Percentiles rank a stretch among this genome's conserved stretches.
These are phyloP conservation scores for Colletotrichum incanum DNA, from an alignment of 2,329 filamentous ascomycete genomes.

Conservation along the genomic window DNA sequence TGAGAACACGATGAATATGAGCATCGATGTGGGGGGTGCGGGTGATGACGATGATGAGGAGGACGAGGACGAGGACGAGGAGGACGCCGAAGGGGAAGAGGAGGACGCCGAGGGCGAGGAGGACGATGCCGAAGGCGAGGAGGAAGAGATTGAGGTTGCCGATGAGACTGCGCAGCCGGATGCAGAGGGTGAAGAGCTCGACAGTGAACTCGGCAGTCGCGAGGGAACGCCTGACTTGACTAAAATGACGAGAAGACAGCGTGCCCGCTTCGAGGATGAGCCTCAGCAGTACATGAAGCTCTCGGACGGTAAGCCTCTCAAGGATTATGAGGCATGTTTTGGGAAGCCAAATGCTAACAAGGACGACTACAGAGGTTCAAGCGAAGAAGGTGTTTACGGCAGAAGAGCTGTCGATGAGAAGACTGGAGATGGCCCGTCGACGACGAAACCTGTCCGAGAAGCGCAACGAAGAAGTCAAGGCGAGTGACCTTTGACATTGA, in stretches of 20 bases:
- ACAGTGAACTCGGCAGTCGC: conserved; percentile 63
- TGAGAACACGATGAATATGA: conserved; percentile 48
- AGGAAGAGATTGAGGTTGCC: conserved; percentile 56
- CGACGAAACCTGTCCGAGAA: conserved; percentile 76
- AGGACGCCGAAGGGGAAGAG: conserved; percentile 57
- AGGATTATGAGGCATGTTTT: not conserved
- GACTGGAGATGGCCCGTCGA: conserved; percentile 74
- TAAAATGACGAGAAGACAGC: conserved; percentile 74
- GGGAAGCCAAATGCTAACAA: conserved; percentile 40
- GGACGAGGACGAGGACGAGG: conserved; percentile 56
- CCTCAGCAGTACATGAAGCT: conserved; percentile 72
- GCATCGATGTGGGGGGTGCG: conserved; percentile 56
- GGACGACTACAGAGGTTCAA: conserved; percentile 68
- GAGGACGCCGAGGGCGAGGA: conserved; percentile 62
- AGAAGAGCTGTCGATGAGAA: conserved; percentile 74
- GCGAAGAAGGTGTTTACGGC: conserved; percentile 75
- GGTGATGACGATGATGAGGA: conserved; percentile 45
- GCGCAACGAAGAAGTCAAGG: conserved; percentile 76
- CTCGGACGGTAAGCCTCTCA: conserved; percentile 66
- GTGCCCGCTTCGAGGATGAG: conserved; percentile 71
- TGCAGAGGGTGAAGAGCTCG: conserved; percentile 60
- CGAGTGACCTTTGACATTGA: conserved; percentile 48
- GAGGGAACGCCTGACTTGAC: conserved; percentile 69
- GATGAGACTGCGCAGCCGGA: conserved; percentile 46
- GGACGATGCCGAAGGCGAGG: conserved; percentile 56